A percentile compares a stretch with the other conserved stretches of the same genome.
These are phyloP conservation scores for Colletotrichum sp. DNA, from an alignment of 2,329 filamentous ascomycete species.

Conservation along the genomic window DNA sequence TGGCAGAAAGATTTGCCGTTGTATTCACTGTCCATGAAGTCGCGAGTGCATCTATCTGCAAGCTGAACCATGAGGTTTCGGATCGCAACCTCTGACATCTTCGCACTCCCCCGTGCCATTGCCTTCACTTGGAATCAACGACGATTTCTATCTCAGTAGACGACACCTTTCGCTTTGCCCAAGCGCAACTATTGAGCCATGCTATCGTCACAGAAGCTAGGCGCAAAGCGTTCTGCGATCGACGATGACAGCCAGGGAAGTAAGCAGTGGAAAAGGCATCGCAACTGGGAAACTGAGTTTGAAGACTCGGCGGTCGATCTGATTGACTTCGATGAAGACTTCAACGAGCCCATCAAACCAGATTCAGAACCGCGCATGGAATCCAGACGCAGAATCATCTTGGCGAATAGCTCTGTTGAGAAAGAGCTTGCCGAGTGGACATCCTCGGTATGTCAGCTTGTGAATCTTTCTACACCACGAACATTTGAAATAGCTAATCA, in stretches of 20 bases:
- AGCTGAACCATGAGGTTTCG: neutral
- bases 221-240: neutral
- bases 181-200: neutral
- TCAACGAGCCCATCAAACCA: neutral
- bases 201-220: neutral
- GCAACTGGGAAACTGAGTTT: neutral
- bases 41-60: neutral
- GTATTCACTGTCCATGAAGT: neutral
- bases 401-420: neutral
- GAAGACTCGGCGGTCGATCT: neutral
- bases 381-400: neutral
- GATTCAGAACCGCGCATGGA: neutral
- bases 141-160: neutral
- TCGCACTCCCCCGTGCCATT: neutral
- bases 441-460: neutral
- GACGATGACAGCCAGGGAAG: neutral
- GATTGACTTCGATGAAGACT: neutral
- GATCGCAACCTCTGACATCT: neutral
- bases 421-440: neutral
- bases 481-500: neutral
- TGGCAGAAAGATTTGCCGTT: neutral
- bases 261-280: neutral
- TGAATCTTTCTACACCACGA: neutral
- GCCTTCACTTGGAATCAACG: neutral
- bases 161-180: neutral